Evolutionary conservation across 345 rosid species (phyloP).

Genomic region (Eutrema japonicum): DNA sequence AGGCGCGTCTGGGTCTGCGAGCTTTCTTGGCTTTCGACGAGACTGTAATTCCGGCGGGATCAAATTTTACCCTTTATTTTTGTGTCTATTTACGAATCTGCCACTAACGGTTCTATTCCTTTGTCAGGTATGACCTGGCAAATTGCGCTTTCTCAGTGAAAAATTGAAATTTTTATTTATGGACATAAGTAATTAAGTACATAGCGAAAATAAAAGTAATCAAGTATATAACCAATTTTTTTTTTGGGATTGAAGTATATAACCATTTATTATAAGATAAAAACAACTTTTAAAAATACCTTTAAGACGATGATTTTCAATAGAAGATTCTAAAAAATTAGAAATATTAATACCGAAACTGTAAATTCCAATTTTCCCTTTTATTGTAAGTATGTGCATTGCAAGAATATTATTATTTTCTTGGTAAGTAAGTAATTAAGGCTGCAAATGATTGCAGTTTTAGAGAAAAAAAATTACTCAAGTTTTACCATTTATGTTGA

Average conservation of each 20-base stretch:
- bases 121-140: conserved; percentile 40
- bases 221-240: too few species aligned
- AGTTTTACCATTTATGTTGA: too few species aligned
- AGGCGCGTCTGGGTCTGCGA: conserved; percentile 53
- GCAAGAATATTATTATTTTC: too few species aligned
- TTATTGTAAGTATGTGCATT: background rate
- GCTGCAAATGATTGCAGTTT: too few species aligned
- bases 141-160: conserved; percentile 15
- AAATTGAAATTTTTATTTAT: background rate
- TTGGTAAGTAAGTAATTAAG: too few species aligned
- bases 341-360: background rate
- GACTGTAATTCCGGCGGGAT: conserved; percentile 61
- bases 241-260: too few species aligned
- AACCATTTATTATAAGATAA: too few species aligned
- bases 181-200: background rate
- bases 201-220: too few species aligned
- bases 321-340: background rate
- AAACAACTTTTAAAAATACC: too few species aligned
- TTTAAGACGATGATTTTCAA: background rate
- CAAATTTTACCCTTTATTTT: conserved; percentile 19
- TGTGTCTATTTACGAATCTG: conserved; percentile 36
- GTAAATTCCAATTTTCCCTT: background rate
- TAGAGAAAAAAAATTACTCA: too few species aligned
- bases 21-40: conserved; percentile 43
- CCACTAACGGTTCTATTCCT: conserved; percentile 59